phyloP scores from a whole-genome alignment of 805 yeast genomes.

The Alloascoidea hylecoeti region DNA sequence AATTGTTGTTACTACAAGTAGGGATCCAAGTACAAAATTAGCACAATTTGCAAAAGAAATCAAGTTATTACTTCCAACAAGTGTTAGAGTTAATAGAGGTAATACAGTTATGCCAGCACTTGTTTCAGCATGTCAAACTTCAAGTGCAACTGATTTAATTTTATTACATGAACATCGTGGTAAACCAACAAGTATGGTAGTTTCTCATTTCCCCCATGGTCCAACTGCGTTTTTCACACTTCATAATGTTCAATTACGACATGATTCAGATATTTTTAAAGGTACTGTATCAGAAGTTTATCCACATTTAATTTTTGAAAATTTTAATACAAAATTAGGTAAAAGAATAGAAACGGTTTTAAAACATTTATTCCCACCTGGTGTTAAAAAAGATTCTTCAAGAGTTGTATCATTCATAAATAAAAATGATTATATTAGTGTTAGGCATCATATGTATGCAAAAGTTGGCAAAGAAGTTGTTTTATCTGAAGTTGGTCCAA shows the following conservation, averaged over 20 bases:
- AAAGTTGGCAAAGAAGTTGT: constrained; percentile 82
- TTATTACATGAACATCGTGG: constrained; percentile 95
- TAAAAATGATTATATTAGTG: constrained; percentile 82
- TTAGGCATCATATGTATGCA: constrained; percentile 90
- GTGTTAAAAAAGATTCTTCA: constrained; percentile 81
- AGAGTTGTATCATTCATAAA: constrained; percentile 91
- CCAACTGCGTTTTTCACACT: constrained; percentile 91
- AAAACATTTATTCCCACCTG: constrained; percentile 91
- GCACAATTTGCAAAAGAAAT: constrained; percentile 91
- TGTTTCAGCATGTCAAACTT: constrained; percentile 68
- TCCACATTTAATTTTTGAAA: constrained; percentile 90
- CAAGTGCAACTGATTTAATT: constrained; percentile 74
- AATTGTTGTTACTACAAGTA: constrained; percentile 81
- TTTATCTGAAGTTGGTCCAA: constrained; percentile 94
- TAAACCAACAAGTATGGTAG: constrained; percentile 86
- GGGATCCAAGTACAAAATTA: constrained; percentile 78
- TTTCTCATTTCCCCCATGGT: constrained; percentile 95
- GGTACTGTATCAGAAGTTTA: constrained; percentile 86
- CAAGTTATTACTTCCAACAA: constrained; percentile 77
- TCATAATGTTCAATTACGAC: constrained; percentile 89
- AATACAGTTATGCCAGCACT: constrained; percentile 74
- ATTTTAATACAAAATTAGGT: constrained; percentile 72
- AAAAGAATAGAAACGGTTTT: constrained; percentile 65
- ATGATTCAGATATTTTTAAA: constrained; percentile 61
- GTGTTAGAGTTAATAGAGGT: constrained; percentile 87